These are phyloP conservation scores for Hypoxylon fuscum DNA, from an alignment of 495 filamentous ascomycete species.

Conservation along the genomic window DNA sequence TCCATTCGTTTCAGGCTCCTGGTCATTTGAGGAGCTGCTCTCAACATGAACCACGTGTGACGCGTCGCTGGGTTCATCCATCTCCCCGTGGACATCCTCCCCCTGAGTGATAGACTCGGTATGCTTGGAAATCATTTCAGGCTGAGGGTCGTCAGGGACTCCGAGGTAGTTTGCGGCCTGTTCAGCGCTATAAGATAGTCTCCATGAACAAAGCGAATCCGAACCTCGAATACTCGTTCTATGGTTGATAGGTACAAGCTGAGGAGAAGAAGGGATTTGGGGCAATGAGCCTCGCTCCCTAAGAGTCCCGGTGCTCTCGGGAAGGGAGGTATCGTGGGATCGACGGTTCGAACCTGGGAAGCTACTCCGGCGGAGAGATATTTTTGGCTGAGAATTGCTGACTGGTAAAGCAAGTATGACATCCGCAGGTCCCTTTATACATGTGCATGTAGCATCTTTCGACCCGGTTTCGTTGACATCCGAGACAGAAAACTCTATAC, in stretches of 20 bases:
- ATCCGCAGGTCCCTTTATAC: constrained; percentile 6
- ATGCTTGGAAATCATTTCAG: background rate
- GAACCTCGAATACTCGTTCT: constrained; percentile 40
- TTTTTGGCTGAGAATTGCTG: constrained; percentile 8
- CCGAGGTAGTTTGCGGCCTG: constrained; percentile 45
- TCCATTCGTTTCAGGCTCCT: background rate
- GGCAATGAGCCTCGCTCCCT: constrained; percentile 37
- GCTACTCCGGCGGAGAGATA: constrained; percentile 36
- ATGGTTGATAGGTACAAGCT: constrained; percentile 44
- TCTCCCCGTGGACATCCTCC: no score
- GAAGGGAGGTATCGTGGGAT: constrained; percentile 13
- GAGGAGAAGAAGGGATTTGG: constrained; percentile 42
- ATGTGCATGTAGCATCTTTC: constrained; percentile 1
- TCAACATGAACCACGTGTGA: constrained; percentile 25
- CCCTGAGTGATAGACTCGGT: background rate
- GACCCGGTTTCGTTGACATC: constrained; percentile 23
- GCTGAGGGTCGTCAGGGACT: constrained; percentile 12
- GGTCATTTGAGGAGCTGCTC: background rate
- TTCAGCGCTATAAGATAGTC: constrained; percentile 49
- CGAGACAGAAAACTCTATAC: constrained; percentile 50
- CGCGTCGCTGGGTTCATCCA: constrained; percentile 11
- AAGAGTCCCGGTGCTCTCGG: constrained; percentile 12
- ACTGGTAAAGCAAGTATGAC: background rate
- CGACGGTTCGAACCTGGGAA: constrained; percentile 27
- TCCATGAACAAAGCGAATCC: constrained; percentile 51